Conservation (phyloP, 1,284 basidiomycete species). For the Tetrapyrgos nigripes region DNA sequence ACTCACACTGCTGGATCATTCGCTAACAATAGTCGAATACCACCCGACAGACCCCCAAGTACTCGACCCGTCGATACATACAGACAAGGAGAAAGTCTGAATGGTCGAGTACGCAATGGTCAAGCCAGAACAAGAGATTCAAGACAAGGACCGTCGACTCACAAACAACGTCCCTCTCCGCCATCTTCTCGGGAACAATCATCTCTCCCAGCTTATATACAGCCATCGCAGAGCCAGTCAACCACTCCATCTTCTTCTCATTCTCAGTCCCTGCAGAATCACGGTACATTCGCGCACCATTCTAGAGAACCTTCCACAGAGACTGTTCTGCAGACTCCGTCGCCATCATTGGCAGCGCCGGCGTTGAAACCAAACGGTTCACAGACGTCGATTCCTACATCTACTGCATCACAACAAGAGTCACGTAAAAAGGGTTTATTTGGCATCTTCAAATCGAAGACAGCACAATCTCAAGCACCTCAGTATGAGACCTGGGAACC, state of each 20-base stretch:
- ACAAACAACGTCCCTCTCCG: background rate
- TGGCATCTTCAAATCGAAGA: constrained; percentile 34
- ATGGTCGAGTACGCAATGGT: no score
- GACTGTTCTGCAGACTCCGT: constrained; percentile 57
- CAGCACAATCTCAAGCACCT: constrained; percentile 7
- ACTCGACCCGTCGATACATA: no score
- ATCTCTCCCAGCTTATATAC: background rate
- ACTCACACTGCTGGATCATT: no score
- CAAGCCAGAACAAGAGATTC: background rate
- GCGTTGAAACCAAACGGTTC: constrained; percentile 43
- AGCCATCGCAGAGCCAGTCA: background rate
- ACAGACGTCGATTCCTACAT: constrained; percentile 43
- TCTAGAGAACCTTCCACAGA: constrained; percentile 43
- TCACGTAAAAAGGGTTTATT: constrained; percentile 42
- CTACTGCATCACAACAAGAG: constrained; percentile 39
- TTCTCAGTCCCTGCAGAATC: constrained; percentile 9
- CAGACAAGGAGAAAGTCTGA: no score
- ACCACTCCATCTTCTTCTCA: constrained; percentile 6
- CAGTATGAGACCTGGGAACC: constrained; percentile 37
- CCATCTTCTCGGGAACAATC: background rate
- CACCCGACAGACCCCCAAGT: no score
- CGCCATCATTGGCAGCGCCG: constrained; percentile 56
- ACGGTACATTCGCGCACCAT: background rate
- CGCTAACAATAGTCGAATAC: no score
- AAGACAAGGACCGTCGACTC: background rate